phyloP scores from a whole-genome alignment of 441 rosid genomes.

The Corymbia calophylla region DNA sequence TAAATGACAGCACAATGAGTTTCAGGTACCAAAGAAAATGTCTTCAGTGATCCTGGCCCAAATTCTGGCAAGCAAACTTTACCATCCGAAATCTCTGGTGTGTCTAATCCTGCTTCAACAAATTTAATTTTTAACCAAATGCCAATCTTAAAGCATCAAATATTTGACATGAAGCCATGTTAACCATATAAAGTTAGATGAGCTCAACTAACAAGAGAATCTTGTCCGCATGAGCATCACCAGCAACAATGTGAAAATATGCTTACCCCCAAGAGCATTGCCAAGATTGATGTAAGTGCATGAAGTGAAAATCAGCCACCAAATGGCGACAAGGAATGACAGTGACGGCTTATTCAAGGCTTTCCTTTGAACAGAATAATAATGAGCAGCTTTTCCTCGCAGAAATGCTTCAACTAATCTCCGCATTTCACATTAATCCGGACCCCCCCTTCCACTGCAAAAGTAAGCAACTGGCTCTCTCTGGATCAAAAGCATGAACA shows the following conservation, averaged over 20 bases:
- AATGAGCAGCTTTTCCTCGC: not conserved
- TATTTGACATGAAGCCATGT: not conserved
- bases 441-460: not conserved
- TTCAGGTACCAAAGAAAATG: not conserved
- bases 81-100: not conserved
- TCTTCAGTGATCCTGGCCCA: not conserved
- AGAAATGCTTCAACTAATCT: not conserved
- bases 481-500: not conserved
- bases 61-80: not conserved
- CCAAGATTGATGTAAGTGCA: not conserved
- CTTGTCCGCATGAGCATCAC: not conserved
- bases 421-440: not conserved
- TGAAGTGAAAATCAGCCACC: not conserved
- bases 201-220: not conserved
- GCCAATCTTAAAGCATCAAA: not conserved
- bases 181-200: not conserved
- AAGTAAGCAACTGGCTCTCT: not conserved
- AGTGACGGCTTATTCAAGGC: not conserved
- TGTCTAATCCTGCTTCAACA: not conserved
- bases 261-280: not conserved
- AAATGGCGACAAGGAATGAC: not conserved
- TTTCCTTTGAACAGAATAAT: not conserved
- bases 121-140: not conserved
- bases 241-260: not conserved
- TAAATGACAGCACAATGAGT: not conserved